These are phyloP conservation scores for Carex parvula DNA, from an alignment of 176 grass and related monocot species.

Conservation along the genomic window DNA sequence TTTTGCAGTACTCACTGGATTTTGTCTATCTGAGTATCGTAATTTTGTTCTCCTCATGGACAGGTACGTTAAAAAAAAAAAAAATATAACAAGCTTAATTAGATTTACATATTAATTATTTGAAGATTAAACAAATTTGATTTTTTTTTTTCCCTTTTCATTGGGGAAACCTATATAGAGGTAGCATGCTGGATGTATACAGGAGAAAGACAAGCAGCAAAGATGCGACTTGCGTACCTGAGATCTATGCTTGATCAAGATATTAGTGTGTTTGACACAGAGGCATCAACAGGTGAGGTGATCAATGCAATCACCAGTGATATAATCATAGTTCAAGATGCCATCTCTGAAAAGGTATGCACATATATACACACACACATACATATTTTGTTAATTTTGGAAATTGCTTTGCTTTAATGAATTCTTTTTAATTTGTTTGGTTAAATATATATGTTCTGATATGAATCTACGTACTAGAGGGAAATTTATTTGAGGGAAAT, in stretches of 20 bases:
- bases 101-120: not conserved
- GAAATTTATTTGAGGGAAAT: not conserved
- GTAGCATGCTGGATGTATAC: constrained; percentile 99
- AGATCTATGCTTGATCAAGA: constrained; percentile 90
- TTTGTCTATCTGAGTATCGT: constrained; percentile 85
- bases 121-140: not conserved
- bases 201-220: constrained; percentile 90
- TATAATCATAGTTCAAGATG: constrained; percentile 93
- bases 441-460: not conserved
- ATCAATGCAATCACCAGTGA: constrained; percentile 95
- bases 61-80: constrained; percentile 35
- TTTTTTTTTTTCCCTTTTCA: not conserved
- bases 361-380: no score
- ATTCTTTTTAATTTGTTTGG: not conserved
- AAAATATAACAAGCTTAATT: not conserved
- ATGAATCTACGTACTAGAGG: not conserved
- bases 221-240: constrained; percentile 93
- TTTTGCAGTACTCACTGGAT: constrained; percentile 83
- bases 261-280: constrained; percentile 86
- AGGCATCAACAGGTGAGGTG: constrained; percentile 94
- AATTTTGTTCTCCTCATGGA: constrained; percentile 97
- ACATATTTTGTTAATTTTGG: not conserved
- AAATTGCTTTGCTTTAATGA: not conserved
- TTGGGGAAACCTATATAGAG: constrained; percentile 37
- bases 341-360: constrained; percentile 91